These are phyloP conservation scores for Boletus eberwhitei DNA, from an alignment of 768 basidiomycete species.

Conservation along the genomic window DNA sequence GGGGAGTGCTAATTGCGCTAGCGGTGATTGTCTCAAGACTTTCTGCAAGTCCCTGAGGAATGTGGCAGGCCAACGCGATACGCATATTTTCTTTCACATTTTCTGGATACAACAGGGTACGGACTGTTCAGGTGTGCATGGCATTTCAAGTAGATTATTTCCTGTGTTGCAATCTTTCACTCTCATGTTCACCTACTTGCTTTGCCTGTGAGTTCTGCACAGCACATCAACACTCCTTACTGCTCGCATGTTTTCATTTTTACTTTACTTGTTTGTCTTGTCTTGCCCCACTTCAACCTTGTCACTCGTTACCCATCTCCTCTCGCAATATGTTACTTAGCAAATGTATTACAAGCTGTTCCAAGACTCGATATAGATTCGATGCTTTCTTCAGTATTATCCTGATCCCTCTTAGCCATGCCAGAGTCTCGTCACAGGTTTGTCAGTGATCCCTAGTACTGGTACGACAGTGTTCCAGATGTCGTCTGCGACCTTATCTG, in stretches of 20 bases:
- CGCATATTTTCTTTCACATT: slow-evolving; percentile 7
- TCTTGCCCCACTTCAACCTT: slow-evolving; percentile 8
- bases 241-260: slow-evolving; percentile 7
- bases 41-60: slow-evolving; percentile 45
- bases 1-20: slow-evolving; percentile 73
- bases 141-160: slow-evolving; percentile 18
- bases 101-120: slow-evolving; percentile 13
- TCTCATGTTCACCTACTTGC: slow-evolving; percentile 10
- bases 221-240: slow-evolving; percentile 10
- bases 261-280: slow-evolving; percentile 5
- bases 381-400: not conserved
- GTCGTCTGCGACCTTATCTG: slow-evolving; percentile 48
- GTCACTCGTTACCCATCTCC: slow-evolving; percentile 19
- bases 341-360: slow-evolving; percentile 24
- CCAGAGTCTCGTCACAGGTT: slow-evolving; percentile 54
- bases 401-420: slow-evolving; percentile 3
- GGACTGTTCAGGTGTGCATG: slow-evolving; percentile 19
- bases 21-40: slow-evolving; percentile 77
- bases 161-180: slow-evolving; percentile 8
- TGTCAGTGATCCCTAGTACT: slow-evolving; percentile 35
- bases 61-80: not conserved
- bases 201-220: slow-evolving; percentile 4
- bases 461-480: slow-evolving; percentile 54
- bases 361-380: slow-evolving; percentile 6
- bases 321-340: slow-evolving; percentile 19